Percentiles rank a stretch among this genome's conserved stretches.
phyloP scores from a whole-genome alignment of 352 stramenopile species.

The Phytophthora fragariaefolia region DNA sequence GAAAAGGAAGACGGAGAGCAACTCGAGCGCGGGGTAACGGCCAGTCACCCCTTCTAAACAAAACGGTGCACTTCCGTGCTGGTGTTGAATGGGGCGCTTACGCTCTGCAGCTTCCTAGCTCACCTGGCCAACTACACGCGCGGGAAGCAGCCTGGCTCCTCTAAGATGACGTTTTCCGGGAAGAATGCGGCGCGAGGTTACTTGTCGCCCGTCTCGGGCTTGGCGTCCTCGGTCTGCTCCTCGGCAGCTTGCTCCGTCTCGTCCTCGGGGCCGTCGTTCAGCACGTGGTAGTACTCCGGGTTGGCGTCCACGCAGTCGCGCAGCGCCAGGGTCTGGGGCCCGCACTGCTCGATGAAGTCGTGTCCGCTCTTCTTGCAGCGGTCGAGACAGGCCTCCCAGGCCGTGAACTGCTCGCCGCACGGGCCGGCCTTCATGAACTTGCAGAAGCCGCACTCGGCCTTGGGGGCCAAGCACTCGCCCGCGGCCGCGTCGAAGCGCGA shows the following conservation, averaged over 20 bases:
- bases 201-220: constrained; percentile 26
- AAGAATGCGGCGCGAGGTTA: constrained; percentile 14
- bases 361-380: constrained; percentile 69
- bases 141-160: constrained; percentile 21
- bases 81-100: constrained; percentile 27
- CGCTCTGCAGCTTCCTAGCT: constrained; percentile 15
- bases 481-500: constrained; percentile 66
- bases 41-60: constrained; percentile 29
- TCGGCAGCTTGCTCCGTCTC: constrained; percentile 23
- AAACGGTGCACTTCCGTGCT: constrained; percentile 13
- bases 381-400: constrained; percentile 87
- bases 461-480: constrained; percentile 58
- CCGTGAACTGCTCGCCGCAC: constrained; percentile 79
- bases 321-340: constrained; percentile 73
- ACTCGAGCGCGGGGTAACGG: constrained; percentile 20
- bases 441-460: constrained; percentile 90
- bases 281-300: constrained; percentile 89
- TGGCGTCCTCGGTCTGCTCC: constrained; percentile 2
- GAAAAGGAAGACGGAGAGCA: neutral
- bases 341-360: constrained; percentile 86
- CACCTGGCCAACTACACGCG: constrained; percentile 8
- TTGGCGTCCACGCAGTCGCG: constrained; percentile 89
- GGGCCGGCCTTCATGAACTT: constrained; percentile 92
- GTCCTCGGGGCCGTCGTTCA: constrained; percentile 69
- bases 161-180: constrained; percentile 18